Conservation (phyloP, 257 asterid species). For the Jacaranda copaia region DNA sequence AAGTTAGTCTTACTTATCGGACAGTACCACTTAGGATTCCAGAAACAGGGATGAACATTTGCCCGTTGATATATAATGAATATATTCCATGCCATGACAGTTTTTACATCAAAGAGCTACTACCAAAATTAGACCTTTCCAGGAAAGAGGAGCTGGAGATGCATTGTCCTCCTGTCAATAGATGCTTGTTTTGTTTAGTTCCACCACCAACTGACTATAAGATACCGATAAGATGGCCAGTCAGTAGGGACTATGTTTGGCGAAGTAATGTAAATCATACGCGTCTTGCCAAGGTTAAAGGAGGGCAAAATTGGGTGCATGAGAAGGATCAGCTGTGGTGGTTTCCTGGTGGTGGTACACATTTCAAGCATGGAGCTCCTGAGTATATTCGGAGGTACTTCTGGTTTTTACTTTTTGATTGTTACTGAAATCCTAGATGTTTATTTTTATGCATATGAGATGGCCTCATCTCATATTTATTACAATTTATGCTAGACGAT, state of each 20-base stretch:
- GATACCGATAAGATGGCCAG: constrained; percentile 91
- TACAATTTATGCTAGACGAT: background rate
- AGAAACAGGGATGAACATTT: constrained; percentile 72
- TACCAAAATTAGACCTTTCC: constrained; percentile 67
- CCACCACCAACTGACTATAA: constrained; percentile 94
- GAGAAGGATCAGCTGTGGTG: constrained; percentile 82
- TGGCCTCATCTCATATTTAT: background rate
- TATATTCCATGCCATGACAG: constrained; percentile 89
- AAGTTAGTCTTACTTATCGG: constrained; percentile 68
- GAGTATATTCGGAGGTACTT: constrained; percentile 88
- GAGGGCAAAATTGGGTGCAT: constrained; percentile 97
- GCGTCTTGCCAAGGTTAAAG: constrained; percentile 88
- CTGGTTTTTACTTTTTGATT: background rate
- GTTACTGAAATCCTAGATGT: background rate
- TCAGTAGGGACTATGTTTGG: constrained; percentile 90
- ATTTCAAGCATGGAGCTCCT: constrained; percentile 93
- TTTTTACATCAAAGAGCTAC: constrained; percentile 71
- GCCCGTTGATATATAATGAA: constrained; percentile 80
- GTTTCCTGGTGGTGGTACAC: constrained; percentile 99
- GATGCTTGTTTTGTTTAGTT: constrained; percentile 84
- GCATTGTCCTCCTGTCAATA: constrained; percentile 78
- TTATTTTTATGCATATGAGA: background rate
- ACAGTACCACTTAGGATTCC: constrained; percentile 61
- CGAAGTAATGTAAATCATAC: constrained; percentile 92
- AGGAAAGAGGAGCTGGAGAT: constrained; percentile 89